Evolutionary conservation across 495 filamentous ascomycete species (phyloP).

Genomic region (Glutinoglossum americanum): DNA sequence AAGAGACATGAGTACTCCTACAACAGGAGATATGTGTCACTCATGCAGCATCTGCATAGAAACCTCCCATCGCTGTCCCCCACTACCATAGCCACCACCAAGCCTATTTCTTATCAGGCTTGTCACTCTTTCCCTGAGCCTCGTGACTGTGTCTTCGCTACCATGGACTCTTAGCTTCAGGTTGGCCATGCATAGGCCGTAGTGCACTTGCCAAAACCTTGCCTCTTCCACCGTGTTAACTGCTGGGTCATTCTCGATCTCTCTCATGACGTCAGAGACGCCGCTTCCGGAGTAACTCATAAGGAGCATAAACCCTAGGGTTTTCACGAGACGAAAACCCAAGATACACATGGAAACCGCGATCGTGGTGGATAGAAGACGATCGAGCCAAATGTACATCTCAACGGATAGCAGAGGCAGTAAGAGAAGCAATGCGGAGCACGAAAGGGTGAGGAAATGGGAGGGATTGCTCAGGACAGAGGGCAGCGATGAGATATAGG

Average conservation of each 20-base stretch:
- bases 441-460: constrained; percentile 78
- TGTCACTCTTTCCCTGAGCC: constrained; percentile 49
- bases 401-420: constrained; percentile 62
- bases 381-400: constrained; percentile 61
- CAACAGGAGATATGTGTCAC: not conserved
- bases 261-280: constrained; percentile 55
- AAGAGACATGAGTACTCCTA: not conserved
- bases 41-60: constrained; percentile 20
- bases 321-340: constrained; percentile 58
- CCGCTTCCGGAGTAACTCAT: constrained; percentile 61
- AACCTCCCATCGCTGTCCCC: constrained; percentile 79
- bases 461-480: constrained; percentile 73
- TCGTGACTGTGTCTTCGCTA: constrained; percentile 41
- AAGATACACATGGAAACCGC: constrained; percentile 71
- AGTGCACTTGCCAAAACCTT: constrained; percentile 96
- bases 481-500: constrained; percentile 62
- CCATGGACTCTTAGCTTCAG: constrained; percentile 44
- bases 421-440: constrained; percentile 57
- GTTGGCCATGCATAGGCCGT: constrained; percentile 88
- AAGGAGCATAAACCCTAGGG: constrained; percentile 77
- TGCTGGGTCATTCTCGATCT: constrained; percentile 59
- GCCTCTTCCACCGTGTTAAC: constrained; percentile 69
- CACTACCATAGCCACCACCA: constrained; percentile 68
- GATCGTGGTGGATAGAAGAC: constrained; percentile 55
- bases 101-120: constrained; percentile 67